Evolutionary conservation across 257 asterid species (phyloP).

Genomic region (Nicotiana attenuata): DNA sequence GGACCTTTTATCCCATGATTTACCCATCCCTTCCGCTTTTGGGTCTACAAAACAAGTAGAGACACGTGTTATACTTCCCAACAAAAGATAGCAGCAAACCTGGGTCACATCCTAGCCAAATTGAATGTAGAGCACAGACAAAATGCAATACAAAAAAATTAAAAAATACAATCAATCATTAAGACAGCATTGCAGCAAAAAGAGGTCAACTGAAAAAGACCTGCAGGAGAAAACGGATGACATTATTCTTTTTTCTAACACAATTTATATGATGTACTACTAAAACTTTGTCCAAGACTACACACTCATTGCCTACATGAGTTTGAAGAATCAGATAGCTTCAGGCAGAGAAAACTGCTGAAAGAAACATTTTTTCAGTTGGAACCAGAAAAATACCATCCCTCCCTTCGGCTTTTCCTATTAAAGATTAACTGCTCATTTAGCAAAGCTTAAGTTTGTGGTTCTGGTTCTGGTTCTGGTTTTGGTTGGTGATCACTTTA

Average conservation of each 20-base stretch:
- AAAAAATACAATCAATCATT: not conserved
- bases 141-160: not conserved
- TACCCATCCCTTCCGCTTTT: slow-evolving; percentile 95
- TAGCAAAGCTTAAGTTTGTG: not conserved
- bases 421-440: not conserved
- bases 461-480: not conserved
- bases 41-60: slow-evolving; percentile 40
- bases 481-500: not conserved
- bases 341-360: not conserved
- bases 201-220: not conserved
- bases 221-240: not conserved
- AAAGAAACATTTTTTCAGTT: not conserved
- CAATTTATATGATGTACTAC: not conserved
- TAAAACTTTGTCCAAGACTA: not conserved
- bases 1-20: slow-evolving; percentile 83
- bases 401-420: not conserved
- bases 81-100: too few relatives aligned
- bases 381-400: not conserved
- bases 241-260: not conserved
- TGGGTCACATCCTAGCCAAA: not conserved
- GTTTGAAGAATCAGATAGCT: not conserved
- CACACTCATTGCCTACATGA: not conserved
- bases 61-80: too few relatives aligned
- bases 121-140: not conserved
- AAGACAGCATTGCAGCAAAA: not conserved